Conservation (phyloP, 116 monocot species). For the Trichopus zeylanicus region DNA sequence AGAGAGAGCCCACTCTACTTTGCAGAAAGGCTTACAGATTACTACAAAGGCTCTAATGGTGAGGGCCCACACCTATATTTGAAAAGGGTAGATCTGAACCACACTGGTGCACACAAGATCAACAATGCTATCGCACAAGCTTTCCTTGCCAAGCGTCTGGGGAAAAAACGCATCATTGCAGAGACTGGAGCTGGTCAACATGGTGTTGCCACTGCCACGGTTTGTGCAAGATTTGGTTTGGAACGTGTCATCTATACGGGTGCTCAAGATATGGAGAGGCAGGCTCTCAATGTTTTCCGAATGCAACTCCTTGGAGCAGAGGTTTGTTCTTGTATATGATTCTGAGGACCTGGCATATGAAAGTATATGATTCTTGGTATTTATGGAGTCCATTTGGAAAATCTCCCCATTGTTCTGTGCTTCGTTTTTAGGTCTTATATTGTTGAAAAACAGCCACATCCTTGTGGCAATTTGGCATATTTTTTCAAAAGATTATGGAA, state of each 20-base stretch:
- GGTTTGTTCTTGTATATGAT: too few species aligned
- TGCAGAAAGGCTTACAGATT: slow-evolving; percentile 72
- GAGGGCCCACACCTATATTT: slow-evolving; percentile 79
- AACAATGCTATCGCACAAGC: slow-evolving; percentile 95
- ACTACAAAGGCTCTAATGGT: slow-evolving; percentile 63
- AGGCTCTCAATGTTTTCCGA: slow-evolving; percentile 82
- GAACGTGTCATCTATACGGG: slow-evolving; percentile 91
- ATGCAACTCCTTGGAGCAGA: slow-evolving; percentile 95
- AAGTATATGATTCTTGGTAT: too few species aligned
- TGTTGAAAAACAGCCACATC: too few species aligned
- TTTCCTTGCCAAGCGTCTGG: slow-evolving; percentile 77
- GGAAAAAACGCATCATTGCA: slow-evolving; percentile 93
- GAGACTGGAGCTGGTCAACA: slow-evolving; percentile 98
- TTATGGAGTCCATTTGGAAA: too few species aligned
- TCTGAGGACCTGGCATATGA: too few species aligned
- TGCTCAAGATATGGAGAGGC: slow-evolving; percentile 94
- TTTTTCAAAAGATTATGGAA: neutral
- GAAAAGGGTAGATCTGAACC: slow-evolving; percentile 92
- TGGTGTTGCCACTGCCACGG: slow-evolving; percentile 95
- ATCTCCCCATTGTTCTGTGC: too few species aligned
- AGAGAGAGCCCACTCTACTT: slow-evolving; percentile 89
- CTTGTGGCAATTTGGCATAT: neutral
- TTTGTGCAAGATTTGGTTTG: slow-evolving; percentile 83
- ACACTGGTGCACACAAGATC: slow-evolving; percentile 95
- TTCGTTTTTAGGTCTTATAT: too few species aligned